Evolutionary conservation across 1,284 basidiomycete species (phyloP), one percentile per base, ranked within the genome.

Genomic region (Ganoderma boninense): DNA sequence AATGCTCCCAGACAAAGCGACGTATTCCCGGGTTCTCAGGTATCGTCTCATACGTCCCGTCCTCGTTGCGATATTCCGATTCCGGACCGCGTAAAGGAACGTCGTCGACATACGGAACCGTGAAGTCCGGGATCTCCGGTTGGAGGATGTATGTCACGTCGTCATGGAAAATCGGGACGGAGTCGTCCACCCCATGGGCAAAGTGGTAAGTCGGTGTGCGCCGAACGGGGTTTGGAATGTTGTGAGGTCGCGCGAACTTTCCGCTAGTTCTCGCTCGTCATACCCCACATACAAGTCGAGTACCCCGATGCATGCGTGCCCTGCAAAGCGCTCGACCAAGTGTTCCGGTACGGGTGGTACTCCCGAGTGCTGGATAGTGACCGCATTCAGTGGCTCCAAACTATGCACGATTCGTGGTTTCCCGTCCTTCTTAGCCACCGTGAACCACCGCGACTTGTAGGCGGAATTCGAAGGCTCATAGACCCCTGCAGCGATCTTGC

Each of bases 121-220:
- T 79, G 42, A 76, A n/a, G 8, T 81, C 23, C 2, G 79, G 80
- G 74, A 84, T 83, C 63, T 85, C 79, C 2, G 72, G 69, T 44
- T 81, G 76, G 0, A 85, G 73, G 42, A 83, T 83, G 63, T 77
- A 79, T 0, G 77, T 79, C 1, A 84, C 74, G 68, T 82, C 75
- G 52, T 79, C 78, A 67, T 84, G 81, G 57, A 82, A 80, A 14
- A 83, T 80, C 0, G 79, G 79, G 0, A 82, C 79, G 0, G 80
- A 84, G 62, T 84, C 0, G 82, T 83, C 78, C 78, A 85, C 0
- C 84, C 84, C 82, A 82, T 83, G 0, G 82, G 83, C 0, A 84
- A 67, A 0, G 73, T 77, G 0, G 69, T 72, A 0, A 83, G 75
- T 18, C 76, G 73, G 20, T 75, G 65, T 2, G 75, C 73, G 14